Evolutionary conservation across 208 protist species (phyloP).

Genomic region (Leishmania turanica): DNA sequence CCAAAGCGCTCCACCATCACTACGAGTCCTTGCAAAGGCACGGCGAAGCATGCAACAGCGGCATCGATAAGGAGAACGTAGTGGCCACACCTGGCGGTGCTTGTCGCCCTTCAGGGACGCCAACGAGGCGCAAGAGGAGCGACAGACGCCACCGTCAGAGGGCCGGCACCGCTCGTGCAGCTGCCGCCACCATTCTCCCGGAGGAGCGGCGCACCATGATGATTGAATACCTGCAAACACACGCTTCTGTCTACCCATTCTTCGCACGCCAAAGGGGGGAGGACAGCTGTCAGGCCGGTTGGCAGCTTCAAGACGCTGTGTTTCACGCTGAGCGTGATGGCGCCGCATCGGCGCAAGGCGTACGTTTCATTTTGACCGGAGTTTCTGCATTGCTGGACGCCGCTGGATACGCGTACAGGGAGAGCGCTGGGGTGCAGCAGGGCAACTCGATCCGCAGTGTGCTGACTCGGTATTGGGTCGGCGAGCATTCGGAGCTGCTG

Average conservation of each 20-base stretch:
- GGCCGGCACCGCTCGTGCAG: neutral
- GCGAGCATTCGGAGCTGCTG: slow-evolving; percentile 32
- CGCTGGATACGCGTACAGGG: neutral
- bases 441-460: slow-evolving; percentile 32
- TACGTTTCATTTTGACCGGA: slow-evolving; percentile 45
- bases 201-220: slow-evolving; percentile 31
- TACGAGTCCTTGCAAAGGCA: slow-evolving; percentile 13
- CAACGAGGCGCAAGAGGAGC: neutral
- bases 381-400: neutral
- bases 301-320: slow-evolving; percentile 19
- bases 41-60: neutral
- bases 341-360: slow-evolving; percentile 23
- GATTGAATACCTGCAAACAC: slow-evolving; percentile 25
- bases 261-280: slow-evolving; percentile 5
- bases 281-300: neutral
- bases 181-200: slow-evolving; percentile 17
- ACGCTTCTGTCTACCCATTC: slow-evolving; percentile 50
- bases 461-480: slow-evolving; percentile 49
- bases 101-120: neutral
- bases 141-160: neutral
- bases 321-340: slow-evolving; percentile 15
- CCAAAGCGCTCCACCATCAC: slow-evolving; percentile 44
- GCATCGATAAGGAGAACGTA: neutral
- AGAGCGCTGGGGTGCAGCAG: neutral
- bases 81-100: neutral